Evolutionary conservation across 768 basidiomycete genomes (phyloP).

Genomic region (Chalciporus pseudorubinellus): DNA sequence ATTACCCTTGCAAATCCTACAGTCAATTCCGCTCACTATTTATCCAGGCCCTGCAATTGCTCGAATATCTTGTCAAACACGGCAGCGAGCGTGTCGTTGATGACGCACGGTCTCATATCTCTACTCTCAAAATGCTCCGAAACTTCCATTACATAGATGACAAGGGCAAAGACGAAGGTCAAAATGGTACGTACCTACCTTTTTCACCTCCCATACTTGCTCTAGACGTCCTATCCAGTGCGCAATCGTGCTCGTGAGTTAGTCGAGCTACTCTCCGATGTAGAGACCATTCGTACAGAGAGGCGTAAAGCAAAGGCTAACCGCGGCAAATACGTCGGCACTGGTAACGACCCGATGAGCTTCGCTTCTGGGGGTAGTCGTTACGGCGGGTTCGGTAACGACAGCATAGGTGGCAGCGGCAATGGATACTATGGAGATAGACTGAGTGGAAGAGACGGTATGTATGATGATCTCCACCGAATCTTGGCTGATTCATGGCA

Average conservation of each 20-base stretch:
- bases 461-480: slow-evolving; percentile 14
- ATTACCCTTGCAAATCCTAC: not conserved
- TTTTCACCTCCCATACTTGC: not conserved
- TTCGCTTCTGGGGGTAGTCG: slow-evolving; percentile 57
- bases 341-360: slow-evolving; percentile 76
- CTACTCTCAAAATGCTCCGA: slow-evolving; percentile 94
- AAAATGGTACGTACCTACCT: slow-evolving; percentile 69
- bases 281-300: slow-evolving; percentile 86
- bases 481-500: slow-evolving; percentile 8
- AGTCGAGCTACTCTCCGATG: slow-evolving; percentile 86
- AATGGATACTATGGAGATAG: slow-evolving; percentile 45
- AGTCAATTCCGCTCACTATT: not conserved
- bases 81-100: slow-evolving; percentile 98
- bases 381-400: slow-evolving; percentile 72
- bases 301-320: slow-evolving; percentile 91
- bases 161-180: slow-evolving; percentile 96
- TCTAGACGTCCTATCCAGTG: slow-evolving; percentile 48
- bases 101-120: slow-evolving; percentile 91
- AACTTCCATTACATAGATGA: slow-evolving; percentile 99
- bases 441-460: slow-evolving; percentile 40
- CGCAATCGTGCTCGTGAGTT: slow-evolving; percentile 93
- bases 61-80: slow-evolving; percentile 96
- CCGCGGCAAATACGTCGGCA: slow-evolving; percentile 85
- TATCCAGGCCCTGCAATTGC: slow-evolving; percentile 77
- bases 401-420: slow-evolving; percentile 36